Evolutionary conservation across 306 rosid genomes (phyloP), one percentile per base, ranked within the genome.

Genomic region (Casuarina glauca): DNA sequence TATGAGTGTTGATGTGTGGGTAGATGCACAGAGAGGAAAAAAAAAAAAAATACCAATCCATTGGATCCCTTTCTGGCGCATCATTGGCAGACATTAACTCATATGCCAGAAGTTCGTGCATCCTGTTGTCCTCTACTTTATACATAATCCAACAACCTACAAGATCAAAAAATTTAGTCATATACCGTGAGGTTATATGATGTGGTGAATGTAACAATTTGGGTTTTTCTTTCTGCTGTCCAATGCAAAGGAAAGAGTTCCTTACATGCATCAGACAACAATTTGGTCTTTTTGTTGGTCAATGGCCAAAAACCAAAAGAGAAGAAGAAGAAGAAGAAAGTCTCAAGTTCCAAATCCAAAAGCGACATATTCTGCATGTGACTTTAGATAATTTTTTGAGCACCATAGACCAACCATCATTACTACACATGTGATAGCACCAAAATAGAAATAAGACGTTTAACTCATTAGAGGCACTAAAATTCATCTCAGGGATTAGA

Each of bases 21-120:
- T 26, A 26, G 32, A 26, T 26, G 32, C 32, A 26, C 32, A 26
- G 48, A 58, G 71, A 26, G 32, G 26, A 20, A 20, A 20, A 26
- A 1, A 26, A 26, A 26, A 79, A 64, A 76, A 53, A 80, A 3
- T 88, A 95, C 98, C 98, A 95, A 76, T 91, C 87, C 97, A 87
- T 95, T 38, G 98, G 98, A 89, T 95, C 98, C 88, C 98, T 89
- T 88, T 92, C 97, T 32, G 97, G 96, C 70, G 90, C 98, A 83
- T 92, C 97, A 74, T 90, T 88, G 82, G 98, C 98, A 2, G 98
- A 90, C 97, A 88, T 91, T 72, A 95, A 78, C 80, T 95, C 97
- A 74, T 95, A 95, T n/a, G 93, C 97, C 61, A 67, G 89, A 54
- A 95, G 96, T 81, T 92, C 94, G 49, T 82, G 79, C 89, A 76